Conservation (phyloP, 2,329 filamentous ascomycete species). For the Sclerotinia sclerotiorum region DNA sequence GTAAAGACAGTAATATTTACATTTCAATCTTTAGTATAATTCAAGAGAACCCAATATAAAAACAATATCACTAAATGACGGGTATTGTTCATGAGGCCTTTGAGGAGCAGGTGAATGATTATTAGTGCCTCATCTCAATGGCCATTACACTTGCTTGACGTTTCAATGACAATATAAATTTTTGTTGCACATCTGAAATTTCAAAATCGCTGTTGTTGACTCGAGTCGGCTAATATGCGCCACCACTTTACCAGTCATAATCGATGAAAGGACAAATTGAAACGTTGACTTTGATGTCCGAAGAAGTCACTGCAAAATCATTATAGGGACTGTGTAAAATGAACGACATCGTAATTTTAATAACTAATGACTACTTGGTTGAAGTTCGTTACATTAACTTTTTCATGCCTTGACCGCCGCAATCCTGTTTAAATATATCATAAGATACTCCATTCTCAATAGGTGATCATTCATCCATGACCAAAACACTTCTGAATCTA, state of each 20-base stretch:
- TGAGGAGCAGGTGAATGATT: too few relatives aligned
- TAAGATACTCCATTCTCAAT: neutral
- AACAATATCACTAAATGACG: too few relatives aligned
- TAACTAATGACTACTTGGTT: neutral
- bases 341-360: neutral
- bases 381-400: neutral
- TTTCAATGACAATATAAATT: too few relatives aligned
- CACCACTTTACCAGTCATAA: neutral
- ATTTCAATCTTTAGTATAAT: too few relatives aligned
- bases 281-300: neutral
- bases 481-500: conserved; percentile 37
- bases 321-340: neutral
- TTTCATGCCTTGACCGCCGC: neutral
- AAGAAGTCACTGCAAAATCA: neutral
- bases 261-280: neutral
- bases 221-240: neutral
- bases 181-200: conserved; percentile 10
- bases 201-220: neutral
- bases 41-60: too few relatives aligned
- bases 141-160: too few relatives aligned
- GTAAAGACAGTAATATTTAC: too few relatives aligned
- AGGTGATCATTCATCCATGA: conserved; percentile 27
- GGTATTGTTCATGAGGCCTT: too few relatives aligned
- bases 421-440: fast-evolving
- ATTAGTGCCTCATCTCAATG: too few relatives aligned